Conservation (phyloP, 441 rosid genomes). For the Hura crepitans region DNA sequence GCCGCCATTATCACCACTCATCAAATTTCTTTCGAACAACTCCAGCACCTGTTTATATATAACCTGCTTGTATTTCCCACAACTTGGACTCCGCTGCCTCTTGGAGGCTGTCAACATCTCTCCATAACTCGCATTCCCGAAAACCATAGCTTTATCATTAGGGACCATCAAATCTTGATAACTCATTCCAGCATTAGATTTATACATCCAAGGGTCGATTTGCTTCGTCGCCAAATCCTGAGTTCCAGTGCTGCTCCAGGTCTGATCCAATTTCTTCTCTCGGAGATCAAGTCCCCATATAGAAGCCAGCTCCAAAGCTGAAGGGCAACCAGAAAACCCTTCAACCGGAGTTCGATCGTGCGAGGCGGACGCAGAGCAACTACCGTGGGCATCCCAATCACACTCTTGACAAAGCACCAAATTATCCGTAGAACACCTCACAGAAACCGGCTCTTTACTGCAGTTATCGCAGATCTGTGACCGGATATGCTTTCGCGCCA, state of each 20-base stretch:
- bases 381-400: constrained; percentile 63
- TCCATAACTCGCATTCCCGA: constrained; percentile 13
- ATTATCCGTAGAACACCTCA: constrained; percentile 53
- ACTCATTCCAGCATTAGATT: constrained; percentile 28
- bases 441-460: constrained; percentile 51
- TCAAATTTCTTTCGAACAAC: constrained; percentile 39
- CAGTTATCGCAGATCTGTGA: constrained; percentile 85
- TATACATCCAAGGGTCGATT: constrained; percentile 32
- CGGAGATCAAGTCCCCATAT: constrained; percentile 57
- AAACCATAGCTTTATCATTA: constrained; percentile 18
- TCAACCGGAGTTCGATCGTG: constrained; percentile 49
- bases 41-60: constrained; percentile 58
- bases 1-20: constrained; percentile 22
- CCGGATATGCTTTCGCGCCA: constrained; percentile 62
- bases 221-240: constrained; percentile 23
- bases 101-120: constrained; percentile 29
- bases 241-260: constrained; percentile 7
- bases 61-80: constrained; percentile 56
- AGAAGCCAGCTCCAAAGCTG: constrained; percentile 53
- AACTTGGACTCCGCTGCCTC: constrained; percentile 32
- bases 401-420: constrained; percentile 61
- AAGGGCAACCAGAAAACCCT: constrained; percentile 71
- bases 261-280: constrained; percentile 27
- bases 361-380: constrained; percentile 50
- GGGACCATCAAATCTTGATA: constrained; percentile 53